Evolutionary conservation across 2,329 filamentous ascomycete genomes (phyloP).

Genomic region (Penicillium nordicum): DNA sequence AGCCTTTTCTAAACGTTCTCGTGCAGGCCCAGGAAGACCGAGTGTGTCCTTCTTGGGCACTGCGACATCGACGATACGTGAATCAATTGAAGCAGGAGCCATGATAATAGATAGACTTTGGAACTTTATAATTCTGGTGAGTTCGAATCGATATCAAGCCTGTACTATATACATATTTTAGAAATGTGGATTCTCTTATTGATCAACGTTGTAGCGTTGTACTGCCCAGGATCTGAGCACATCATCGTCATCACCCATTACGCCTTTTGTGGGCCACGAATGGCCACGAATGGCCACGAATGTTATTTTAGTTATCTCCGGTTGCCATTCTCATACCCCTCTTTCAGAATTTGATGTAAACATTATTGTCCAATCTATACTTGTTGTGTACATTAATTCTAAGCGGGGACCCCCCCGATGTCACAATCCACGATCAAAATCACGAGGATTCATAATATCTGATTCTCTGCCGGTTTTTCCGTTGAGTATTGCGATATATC

Average conservation of each 20-base stretch:
- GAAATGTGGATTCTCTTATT: not conserved
- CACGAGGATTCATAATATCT: constrained; percentile 11
- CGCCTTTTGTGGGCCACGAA: constrained; percentile 22
- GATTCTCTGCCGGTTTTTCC: constrained; percentile 6
- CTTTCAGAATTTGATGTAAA: not conserved
- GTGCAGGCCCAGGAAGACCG: constrained; percentile 56
- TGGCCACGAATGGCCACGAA: not conserved
- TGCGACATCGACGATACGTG: constrained; percentile 61
- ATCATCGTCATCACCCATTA: constrained; percentile 30
- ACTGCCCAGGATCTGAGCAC: constrained; percentile 21
- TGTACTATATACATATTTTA: not conserved
- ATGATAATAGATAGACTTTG: constrained; percentile 21
- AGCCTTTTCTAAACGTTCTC: constrained; percentile 61
- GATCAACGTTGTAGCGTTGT: not conserved
- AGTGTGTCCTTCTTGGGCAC: constrained; percentile 63
- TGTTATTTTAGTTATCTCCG: not conserved
- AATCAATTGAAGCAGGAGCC: constrained; percentile 60
- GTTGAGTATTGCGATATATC: constrained; percentile 13
- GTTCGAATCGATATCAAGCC: not conserved
- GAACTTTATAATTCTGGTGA: not conserved
- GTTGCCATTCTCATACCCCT: constrained; percentile 5
- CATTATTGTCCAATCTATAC: not conserved
- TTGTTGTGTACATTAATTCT: not conserved
- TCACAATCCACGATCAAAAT: constrained; percentile 28
- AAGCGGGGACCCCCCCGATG: constrained; percentile 9